Conservation (phyloP, 2,329 filamentous ascomycete genomes). For the Elsinoe arachidis region DNA sequence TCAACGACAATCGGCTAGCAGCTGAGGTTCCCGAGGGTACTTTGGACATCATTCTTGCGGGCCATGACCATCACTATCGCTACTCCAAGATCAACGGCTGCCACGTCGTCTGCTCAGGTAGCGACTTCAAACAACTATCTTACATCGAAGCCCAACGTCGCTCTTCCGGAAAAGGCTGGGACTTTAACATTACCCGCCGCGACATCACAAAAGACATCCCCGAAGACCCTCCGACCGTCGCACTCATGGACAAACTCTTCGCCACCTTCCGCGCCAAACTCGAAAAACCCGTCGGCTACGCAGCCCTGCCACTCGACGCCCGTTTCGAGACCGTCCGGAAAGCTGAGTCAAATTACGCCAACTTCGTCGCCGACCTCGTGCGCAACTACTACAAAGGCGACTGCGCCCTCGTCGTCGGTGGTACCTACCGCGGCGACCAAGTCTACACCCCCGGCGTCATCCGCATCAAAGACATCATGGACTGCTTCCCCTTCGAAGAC, state of each 20-base stretch:
- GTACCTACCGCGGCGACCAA: conserved; percentile 80
- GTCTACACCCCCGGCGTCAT: conserved; percentile 76
- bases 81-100: conserved; percentile 69
- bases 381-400: conserved; percentile 71
- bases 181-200: conserved; percentile 66
- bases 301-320: conserved; percentile 70
- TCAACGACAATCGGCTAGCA: conserved; percentile 81
- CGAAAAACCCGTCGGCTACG: conserved; percentile 76
- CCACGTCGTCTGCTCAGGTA: conserved; percentile 78
- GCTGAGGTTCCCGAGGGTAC: conserved; percentile 59
- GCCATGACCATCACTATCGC: conserved; percentile 82
- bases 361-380: conserved; percentile 91
- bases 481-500: conserved; percentile 89
- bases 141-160: conserved; percentile 70
- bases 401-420: conserved; percentile 74
- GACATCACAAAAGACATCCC: conserved; percentile 63
- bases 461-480: conserved; percentile 70
- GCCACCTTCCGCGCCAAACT: conserved; percentile 66
- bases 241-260: conserved; percentile 60
- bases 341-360: conserved; percentile 74
- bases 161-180: conserved; percentile 49
- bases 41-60: conserved; percentile 78
- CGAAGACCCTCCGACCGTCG: conserved; percentile 52
- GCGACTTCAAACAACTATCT: conserved; percentile 86
- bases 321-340: conserved; percentile 75